Percentiles rank a stretch among this genome's conserved stretches.
Evolutionary conservation across 257 asterid species (phyloP).

Genomic region (Prunella vulgaris): DNA sequence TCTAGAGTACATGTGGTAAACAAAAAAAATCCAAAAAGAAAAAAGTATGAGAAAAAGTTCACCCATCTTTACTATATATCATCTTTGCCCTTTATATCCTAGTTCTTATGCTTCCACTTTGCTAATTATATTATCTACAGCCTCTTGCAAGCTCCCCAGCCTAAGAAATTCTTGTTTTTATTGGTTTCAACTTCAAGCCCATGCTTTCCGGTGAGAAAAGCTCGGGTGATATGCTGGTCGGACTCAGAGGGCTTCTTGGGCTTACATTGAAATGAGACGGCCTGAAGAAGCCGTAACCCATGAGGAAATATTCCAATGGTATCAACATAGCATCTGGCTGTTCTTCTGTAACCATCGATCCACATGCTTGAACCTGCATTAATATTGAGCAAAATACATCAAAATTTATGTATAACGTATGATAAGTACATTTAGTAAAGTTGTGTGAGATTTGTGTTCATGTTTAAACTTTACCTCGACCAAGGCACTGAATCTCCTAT

Average conservation of each 20-base stretch:
- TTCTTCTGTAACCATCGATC: slow-evolving; percentile 73
- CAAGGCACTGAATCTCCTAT: slow-evolving; percentile 57
- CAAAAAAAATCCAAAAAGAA: neutral
- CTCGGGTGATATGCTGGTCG: slow-evolving; percentile 56
- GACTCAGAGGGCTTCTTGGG: slow-evolving; percentile 64
- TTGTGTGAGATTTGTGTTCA: neutral
- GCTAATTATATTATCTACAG: slow-evolving; percentile 41
- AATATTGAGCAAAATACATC: too few species aligned
- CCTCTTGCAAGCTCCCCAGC: slow-evolving; percentile 4
- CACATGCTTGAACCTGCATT: slow-evolving; percentile 67
- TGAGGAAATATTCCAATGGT: slow-evolving; percentile 66
- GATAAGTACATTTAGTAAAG: neutral
- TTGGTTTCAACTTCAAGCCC: slow-evolving; percentile 62
- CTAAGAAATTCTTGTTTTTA: slow-evolving; percentile 40
- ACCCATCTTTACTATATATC: slow-evolving; percentile 13
- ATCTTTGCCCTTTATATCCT: slow-evolving; percentile 17
- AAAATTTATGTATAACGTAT: neutral
- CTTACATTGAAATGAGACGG: slow-evolving; percentile 43
- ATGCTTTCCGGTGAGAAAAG: slow-evolving; percentile 70
- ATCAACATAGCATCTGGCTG: slow-evolving; percentile 75
- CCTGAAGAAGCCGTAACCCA: slow-evolving; percentile 61
- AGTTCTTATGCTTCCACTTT: slow-evolving; percentile 20
- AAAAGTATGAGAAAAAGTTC: neutral
- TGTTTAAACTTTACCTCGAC: slow-evolving; percentile 52
- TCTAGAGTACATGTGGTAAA: slow-evolving; percentile 25